Percentiles rank a stretch among this genome's conserved stretches.
Evolutionary conservation across 768 basidiomycete species (phyloP).

Genomic region (Sutorius australiensis): DNA sequence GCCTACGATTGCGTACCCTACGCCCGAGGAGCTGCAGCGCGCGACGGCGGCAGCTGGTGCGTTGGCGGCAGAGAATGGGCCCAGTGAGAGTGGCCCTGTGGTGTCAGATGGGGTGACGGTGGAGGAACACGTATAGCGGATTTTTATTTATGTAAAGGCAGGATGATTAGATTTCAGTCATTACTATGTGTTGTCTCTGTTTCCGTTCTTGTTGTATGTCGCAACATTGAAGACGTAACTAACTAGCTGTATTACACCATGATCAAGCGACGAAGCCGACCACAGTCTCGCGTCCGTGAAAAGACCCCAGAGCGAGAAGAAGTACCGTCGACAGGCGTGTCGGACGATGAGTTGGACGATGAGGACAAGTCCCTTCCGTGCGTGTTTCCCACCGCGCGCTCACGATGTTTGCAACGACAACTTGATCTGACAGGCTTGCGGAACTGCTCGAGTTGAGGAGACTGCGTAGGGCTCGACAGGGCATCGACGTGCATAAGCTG

Average conservation of each 20-base stretch:
- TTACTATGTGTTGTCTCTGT: background rate
- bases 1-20: conserved; percentile 20
- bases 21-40: conserved; percentile 21
- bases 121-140: conserved; percentile 16
- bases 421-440: conserved; percentile 48
- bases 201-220: background rate
- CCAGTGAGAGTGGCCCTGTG: conserved; percentile 4
- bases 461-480: conserved; percentile 65
- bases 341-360: conserved; percentile 28
- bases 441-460: conserved; percentile 85
- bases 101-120: background rate
- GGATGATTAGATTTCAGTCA: conserved; percentile 6
- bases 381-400: conserved; percentile 19
- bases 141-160: conserved; percentile 3
- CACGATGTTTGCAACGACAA: background rate
- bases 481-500: conserved; percentile 82
- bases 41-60: conserved; percentile 9
- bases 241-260: conserved; percentile 28
- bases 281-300: conserved; percentile 55
- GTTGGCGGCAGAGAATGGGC: background rate
- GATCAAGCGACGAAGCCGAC: conserved; percentile 75
- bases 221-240: too few species aligned
- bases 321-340: background rate
- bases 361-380: conserved; percentile 47
- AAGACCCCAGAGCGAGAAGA: conserved; percentile 36